Evolutionary conservation across 225 moss, liverwort and hornwort species (phyloP), one percentile per base, ranked within the genome.

Genomic region (Climacium dendroides): DNA sequence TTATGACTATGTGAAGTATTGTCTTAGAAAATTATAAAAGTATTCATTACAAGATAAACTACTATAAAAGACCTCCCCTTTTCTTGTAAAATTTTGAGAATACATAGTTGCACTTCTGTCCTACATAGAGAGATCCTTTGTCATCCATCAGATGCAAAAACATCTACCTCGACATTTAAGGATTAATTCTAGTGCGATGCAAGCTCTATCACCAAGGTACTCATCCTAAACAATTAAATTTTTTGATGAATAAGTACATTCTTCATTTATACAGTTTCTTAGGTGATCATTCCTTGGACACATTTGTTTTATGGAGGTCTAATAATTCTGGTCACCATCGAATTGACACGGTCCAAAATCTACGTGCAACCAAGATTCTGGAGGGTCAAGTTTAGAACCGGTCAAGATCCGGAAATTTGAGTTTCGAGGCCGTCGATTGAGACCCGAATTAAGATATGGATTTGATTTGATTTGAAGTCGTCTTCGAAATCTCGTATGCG

Each of bases 121-220:
- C n/a, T n/a, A n/a, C n/a, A n/a, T n/a, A n/a, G n/a, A n/a, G n/a
- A n/a, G n/a, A n/a, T n/a, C n/a, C n/a, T n/a, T n/a, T n/a, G n/a
- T n/a, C n/a, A n/a, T n/a, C n/a, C n/a, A n/a, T n/a, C n/a, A n/a
- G n/a, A n/a, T n/a, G n/a, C n/a, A n/a, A n/a, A n/a, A n/a, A n/a
- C n/a, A n/a, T n/a, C n/a, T n/a, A n/a, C n/a, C n/a, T n/a, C n/a
- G n/a, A n/a, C n/a, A n/a, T n/a, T n/a, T n/a, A n/a, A n/a, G n/a
- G n/a, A n/a, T 45, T 15, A 63, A 69, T 5, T 3, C 5, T 1
- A 43, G 0, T 26, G 43, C 2, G 2, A 71, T 26, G 26, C 1
- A 1, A 3, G n/a, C 13, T 9, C 14, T 43, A 43, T 43, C 8
- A 43, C 26, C 5, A 26, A 26, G 4, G 26, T 43, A 71, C 1